A percentile compares a stretch with the other conserved stretches of the same genome.
Conservation (phyloP, 371 early-diverging fungal genomes). For the Capillidium heterosporum region DNA sequence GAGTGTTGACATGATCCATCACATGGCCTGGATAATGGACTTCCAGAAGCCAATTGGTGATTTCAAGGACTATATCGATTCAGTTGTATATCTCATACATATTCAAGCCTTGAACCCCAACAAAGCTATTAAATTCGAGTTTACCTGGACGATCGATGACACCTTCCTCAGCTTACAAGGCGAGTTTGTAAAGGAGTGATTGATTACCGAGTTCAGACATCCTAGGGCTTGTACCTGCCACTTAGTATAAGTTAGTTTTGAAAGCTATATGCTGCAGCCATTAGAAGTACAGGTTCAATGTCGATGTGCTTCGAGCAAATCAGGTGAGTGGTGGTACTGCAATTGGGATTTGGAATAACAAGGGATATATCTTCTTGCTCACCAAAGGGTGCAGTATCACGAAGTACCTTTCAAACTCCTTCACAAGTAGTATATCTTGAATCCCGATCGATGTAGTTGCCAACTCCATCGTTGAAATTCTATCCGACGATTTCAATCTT, state of each 20-base stretch:
- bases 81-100: not conserved
- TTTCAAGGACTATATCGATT: not conserved
- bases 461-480: not conserved
- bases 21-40: constrained; percentile 8
- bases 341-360: constrained; percentile 21
- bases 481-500: not conserved
- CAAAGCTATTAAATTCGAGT: constrained; percentile 4
- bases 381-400: not conserved
- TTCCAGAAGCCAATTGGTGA: not conserved
- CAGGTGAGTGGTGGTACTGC: constrained; percentile 20
- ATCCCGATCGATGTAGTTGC: constrained; percentile 5
- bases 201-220: not conserved
- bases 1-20: constrained; percentile 1
- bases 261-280: constrained; percentile 11
- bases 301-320: constrained; percentile 18
- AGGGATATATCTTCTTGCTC: constrained; percentile 17
- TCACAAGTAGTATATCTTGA: not conserved
- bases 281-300: constrained; percentile 14
- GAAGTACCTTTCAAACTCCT: not conserved
- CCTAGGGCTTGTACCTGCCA: constrained; percentile 15
- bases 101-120: not conserved
- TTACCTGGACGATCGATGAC: constrained; percentile 5
- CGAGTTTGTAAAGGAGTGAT: constrained; percentile 8
- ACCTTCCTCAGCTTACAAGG: not conserved
- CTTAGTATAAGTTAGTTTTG: constrained; percentile 18